These are phyloP conservation scores for Elsinoe batatas DNA, from an alignment of 2,329 filamentous ascomycete species.

Conservation along the genomic window DNA sequence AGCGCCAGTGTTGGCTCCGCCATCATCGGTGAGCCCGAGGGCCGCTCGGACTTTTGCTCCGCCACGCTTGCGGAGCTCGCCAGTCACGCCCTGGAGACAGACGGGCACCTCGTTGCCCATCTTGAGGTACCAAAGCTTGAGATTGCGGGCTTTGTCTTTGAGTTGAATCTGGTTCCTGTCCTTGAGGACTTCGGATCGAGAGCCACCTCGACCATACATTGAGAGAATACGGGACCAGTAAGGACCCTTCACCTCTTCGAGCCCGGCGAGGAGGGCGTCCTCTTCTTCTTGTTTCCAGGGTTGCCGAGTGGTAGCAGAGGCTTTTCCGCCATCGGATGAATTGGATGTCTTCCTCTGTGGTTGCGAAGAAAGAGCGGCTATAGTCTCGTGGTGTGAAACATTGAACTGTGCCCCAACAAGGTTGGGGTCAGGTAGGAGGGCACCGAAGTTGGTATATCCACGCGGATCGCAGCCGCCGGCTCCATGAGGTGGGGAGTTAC, in stretches of 20 bases:
- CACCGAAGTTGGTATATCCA: constrained; percentile 7
- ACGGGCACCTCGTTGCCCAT: constrained; percentile 84
- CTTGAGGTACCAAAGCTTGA: constrained; percentile 87
- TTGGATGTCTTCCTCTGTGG: constrained; percentile 42
- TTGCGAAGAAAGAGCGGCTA: constrained; percentile 3
- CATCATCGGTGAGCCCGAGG: constrained; percentile 19
- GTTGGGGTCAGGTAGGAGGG: background rate
- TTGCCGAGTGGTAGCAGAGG: constrained; percentile 37
- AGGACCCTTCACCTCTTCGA: constrained; percentile 80
- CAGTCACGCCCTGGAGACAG: constrained; percentile 78
- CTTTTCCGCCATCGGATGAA: constrained; percentile 31
- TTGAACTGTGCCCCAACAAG: background rate
- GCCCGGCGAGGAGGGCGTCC: constrained; percentile 76
- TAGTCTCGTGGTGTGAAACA: background rate
- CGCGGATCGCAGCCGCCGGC: background rate
- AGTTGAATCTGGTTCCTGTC: constrained; percentile 85
- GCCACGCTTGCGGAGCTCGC: constrained; percentile 68
- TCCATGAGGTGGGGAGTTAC: background rate
- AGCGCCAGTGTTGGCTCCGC: constrained; percentile 12
- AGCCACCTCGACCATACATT: constrained; percentile 70
- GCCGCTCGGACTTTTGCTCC: constrained; percentile 27
- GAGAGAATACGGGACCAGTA: constrained; percentile 89
- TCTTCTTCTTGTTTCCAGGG: constrained; percentile 88
- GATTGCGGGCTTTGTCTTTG: constrained; percentile 82
- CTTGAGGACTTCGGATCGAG: constrained; percentile 71